A percentile compares a stretch with the other conserved stretches of the same genome.
Conservation (phyloP, 495 filamentous ascomycete genomes). For the Hyaloscypha hepaticicola region DNA sequence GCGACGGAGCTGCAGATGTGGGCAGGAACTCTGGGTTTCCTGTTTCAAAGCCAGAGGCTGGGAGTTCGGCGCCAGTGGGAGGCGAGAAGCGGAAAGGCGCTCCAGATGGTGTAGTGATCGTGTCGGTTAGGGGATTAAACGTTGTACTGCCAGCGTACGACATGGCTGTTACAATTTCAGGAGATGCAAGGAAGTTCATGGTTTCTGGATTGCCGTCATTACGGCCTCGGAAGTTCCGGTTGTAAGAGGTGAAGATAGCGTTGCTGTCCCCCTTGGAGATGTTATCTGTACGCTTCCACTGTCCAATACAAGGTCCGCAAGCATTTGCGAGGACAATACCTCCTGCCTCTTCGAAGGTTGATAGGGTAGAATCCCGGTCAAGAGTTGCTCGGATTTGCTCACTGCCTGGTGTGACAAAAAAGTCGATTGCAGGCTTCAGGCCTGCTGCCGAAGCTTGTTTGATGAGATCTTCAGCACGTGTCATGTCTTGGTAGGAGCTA, state of each 20-base stretch:
- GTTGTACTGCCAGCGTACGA: conserved; percentile 87
- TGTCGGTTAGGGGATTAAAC: conserved; percentile 94
- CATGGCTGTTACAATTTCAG: conserved; percentile 95
- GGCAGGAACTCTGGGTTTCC: conserved; percentile 78
- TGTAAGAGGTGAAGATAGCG: conserved; percentile 95
- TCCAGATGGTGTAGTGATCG: conserved; percentile 77
- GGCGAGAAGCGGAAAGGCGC: conserved; percentile 81
- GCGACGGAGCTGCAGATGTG: conserved; percentile 64
- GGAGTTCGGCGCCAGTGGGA: conserved; percentile 75
- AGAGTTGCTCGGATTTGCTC: conserved; percentile 96
- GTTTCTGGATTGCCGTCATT: conserved; percentile 95
- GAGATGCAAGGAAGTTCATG: conserved; percentile 98
- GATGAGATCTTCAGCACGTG: conserved; percentile 84
- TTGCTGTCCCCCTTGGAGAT: conserved; percentile 82
- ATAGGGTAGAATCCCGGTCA: conserved; percentile 78
- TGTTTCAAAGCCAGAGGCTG: conserved; percentile 70
- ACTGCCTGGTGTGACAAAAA: conserved; percentile 94
- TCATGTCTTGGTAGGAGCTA: conserved; percentile 98
- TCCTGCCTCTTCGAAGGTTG: conserved; percentile 84
- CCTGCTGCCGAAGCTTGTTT: conserved; percentile 86
- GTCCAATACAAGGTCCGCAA: conserved; percentile 77
- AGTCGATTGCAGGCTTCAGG: conserved; percentile 81
- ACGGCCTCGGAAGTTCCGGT: conserved; percentile 95
- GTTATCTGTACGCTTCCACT: conserved; percentile 91
- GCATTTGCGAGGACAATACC: conserved; percentile 92